These are phyloP conservation scores for Rhizophora apiculata DNA, from an alignment of 345 rosid species.

Conservation along the genomic window DNA sequence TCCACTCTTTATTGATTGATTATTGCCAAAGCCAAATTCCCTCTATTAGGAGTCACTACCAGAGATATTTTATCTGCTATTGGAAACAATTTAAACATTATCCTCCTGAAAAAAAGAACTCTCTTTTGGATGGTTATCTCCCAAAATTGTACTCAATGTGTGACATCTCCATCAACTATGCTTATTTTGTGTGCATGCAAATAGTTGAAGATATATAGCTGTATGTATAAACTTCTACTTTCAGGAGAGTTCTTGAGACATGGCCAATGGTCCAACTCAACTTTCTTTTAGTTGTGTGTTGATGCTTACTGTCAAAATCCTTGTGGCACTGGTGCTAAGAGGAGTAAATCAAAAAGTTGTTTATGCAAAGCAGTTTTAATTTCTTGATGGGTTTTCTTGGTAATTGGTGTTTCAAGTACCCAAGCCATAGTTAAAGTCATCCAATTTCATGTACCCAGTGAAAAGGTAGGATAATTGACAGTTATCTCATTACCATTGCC, in stretches of 20 bases:
- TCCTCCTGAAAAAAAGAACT: not conserved
- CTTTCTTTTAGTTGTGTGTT: constrained; percentile 14
- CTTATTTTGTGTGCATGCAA: not conserved
- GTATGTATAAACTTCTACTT: not conserved
- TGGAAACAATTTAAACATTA: not conserved
- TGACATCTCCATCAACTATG: not conserved
- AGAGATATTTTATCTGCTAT: not conserved
- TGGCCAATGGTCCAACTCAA: constrained; percentile 1
- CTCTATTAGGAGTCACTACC: not conserved
- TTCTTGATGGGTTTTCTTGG: constrained; percentile 7
- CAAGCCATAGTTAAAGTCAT: not conserved
- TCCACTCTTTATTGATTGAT: not conserved
- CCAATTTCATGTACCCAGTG: not conserved
- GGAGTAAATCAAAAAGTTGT: not conserved
- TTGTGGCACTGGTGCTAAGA: not conserved
- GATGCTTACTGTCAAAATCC: not conserved
- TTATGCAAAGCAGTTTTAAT: not conserved
- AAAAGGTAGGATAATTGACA: too few relatives aligned
- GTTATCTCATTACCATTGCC: too few relatives aligned
- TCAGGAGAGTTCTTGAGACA: not conserved
- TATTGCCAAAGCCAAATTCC: not conserved
- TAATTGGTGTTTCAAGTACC: not conserved
- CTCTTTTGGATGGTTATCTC: not conserved
- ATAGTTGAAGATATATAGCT: not conserved
- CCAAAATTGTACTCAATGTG: not conserved